A percentile compares a stretch with the other conserved stretches of the same genome.
These are phyloP conservation scores for Botrytis elliptica DNA, from an alignment of 2,329 filamentous ascomycete species.

Conservation along the genomic window DNA sequence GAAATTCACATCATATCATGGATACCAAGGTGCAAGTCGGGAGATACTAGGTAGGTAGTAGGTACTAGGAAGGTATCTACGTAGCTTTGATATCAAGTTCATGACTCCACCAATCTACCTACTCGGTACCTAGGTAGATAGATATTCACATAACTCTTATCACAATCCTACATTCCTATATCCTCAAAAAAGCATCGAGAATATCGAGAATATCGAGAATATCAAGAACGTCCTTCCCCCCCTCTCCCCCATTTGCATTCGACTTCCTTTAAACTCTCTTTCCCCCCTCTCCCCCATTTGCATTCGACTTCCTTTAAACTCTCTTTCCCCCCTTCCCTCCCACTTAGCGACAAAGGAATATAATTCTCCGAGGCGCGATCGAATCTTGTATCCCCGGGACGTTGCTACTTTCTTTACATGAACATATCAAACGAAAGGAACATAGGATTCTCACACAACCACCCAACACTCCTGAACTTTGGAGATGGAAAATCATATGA, in stretches of 20 bases:
- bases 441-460: background rate
- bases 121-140: background rate
- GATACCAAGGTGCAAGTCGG: background rate
- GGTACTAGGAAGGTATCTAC: background rate
- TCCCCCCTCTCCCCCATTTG: background rate
- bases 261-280: background rate
- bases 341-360: conserved; percentile 2
- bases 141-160: background rate
- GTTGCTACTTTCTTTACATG: background rate
- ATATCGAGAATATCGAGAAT: background rate
- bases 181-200: background rate
- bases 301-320: background rate
- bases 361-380: conserved; percentile 5
- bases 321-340: background rate
- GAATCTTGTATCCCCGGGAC: background rate
- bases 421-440: background rate
- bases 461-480: background rate
- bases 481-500: background rate
- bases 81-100: background rate
- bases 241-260: background rate
- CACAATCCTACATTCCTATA: background rate
- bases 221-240: background rate
- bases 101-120: background rate
- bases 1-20: background rate
- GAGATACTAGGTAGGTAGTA: background rate